phyloP scores from a whole-genome alignment of 2,329 filamentous ascomycete genomes.

The Zymoseptoria ardabiliae region DNA sequence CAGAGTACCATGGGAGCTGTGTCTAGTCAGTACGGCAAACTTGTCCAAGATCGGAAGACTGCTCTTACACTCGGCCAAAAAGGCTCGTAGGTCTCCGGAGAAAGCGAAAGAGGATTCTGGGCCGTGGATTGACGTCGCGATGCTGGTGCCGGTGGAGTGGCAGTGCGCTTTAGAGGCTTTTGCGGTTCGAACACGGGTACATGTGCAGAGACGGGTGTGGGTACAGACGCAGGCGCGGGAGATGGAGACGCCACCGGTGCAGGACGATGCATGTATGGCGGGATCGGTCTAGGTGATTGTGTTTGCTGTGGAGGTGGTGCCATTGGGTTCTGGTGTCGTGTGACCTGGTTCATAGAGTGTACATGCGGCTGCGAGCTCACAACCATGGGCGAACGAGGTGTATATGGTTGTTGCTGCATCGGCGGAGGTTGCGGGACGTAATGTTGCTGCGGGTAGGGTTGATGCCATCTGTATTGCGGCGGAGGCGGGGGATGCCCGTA shows the following conservation, averaged over 20 bases:
- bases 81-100: slow-evolving; percentile 12
- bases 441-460: slow-evolving; percentile 34
- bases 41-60: background rate
- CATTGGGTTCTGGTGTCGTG: slow-evolving; percentile 32
- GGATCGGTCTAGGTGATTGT: slow-evolving; percentile 17
- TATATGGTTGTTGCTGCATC: slow-evolving; percentile 32
- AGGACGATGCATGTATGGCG: slow-evolving; percentile 16
- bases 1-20: slow-evolving; percentile 55
- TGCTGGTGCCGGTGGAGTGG: slow-evolving; percentile 10
- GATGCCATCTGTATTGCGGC: slow-evolving; percentile 28
- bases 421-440: slow-evolving; percentile 27
- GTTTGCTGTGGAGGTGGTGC: slow-evolving; percentile 26
- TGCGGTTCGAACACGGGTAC: slow-evolving; percentile 7
- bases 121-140: slow-evolving; percentile 11
- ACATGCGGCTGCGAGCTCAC: slow-evolving; percentile 40
- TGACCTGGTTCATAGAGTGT: slow-evolving; percentile 43
- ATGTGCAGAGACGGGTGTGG: slow-evolving; percentile 5
- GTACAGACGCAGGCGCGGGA: slow-evolving; percentile 7
- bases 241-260: slow-evolving; percentile 9
- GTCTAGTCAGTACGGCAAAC: slow-evolving; percentile 5
- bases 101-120: slow-evolving; percentile 13
- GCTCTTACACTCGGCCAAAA: slow-evolving; percentile 15
- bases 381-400: slow-evolving; percentile 36
- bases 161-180: slow-evolving; percentile 8
- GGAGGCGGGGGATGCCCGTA: slow-evolving; percentile 29